phyloP scores from a whole-genome alignment of 345 rosid genomes.

The Melastoma malabathricum region DNA sequence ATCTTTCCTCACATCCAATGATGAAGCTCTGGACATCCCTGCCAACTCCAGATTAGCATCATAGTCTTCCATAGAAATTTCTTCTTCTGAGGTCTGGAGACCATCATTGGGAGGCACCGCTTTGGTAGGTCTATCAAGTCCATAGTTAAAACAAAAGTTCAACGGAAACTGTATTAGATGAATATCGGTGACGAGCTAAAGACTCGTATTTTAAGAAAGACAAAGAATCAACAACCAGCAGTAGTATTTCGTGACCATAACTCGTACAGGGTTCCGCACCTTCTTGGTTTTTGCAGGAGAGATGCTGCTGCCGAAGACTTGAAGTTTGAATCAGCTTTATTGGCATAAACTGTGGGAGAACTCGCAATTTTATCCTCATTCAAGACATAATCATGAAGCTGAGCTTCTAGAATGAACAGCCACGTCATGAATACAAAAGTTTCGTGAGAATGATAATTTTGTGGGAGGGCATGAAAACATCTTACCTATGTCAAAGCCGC shows the following conservation, averaged over 20 bases:
- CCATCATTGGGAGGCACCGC: too few species aligned
- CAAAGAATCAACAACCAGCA: too few species aligned
- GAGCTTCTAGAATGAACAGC: conserved; percentile 39
- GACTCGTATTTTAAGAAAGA: too few species aligned
- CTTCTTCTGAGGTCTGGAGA: too few species aligned
- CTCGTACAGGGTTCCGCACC: too few species aligned
- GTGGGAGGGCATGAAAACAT: not conserved
- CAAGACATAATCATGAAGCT: conserved; percentile 25
- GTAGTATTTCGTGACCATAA: too few species aligned
- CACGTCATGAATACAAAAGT: conserved; percentile 12
- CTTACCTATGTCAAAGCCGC: conserved; percentile 15
- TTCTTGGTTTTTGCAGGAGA: too few species aligned
- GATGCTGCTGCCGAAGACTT: not conserved
- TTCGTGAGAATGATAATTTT: not conserved
- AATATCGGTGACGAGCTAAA: too few species aligned
- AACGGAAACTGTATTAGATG: too few species aligned
- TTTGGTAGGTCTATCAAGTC: conserved; percentile 34
- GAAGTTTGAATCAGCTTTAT: conserved; percentile 34
- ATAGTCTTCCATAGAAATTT: not conserved
- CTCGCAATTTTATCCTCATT: conserved; percentile 15
- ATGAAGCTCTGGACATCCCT: conserved; percentile 4
- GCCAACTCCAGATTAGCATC: conserved; percentile 19
- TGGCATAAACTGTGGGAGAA: conserved; percentile 49
- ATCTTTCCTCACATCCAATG: conserved; percentile 6
- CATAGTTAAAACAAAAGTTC: conserved; percentile 19